Percentiles rank a stretch among this genome's conserved stretches.
Evolutionary conservation across 2,329 filamentous ascomycete species (phyloP).

Genomic region (Cladosporium cucumerinum): DNA sequence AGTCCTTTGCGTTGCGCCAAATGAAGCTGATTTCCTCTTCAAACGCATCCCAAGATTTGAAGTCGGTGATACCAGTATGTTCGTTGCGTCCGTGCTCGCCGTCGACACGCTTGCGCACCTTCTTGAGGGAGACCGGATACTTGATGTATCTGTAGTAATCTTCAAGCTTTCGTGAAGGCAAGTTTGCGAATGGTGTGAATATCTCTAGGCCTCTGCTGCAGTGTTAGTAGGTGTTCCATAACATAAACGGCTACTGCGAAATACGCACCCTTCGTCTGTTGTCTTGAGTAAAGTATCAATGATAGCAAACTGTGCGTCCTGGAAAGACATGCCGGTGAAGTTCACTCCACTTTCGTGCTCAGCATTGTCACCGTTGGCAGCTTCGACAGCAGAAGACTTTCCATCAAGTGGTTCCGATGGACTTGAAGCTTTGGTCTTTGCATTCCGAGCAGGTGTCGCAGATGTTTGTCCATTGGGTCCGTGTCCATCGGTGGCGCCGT

Average conservation of each 20-base stretch:
- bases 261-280: slow-evolving; percentile 61
- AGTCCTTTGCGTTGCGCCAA: slow-evolving; percentile 83
- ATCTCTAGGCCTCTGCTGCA: slow-evolving; percentile 59
- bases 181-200: slow-evolving; percentile 70
- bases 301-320: slow-evolving; percentile 83
- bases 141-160: slow-evolving; percentile 86
- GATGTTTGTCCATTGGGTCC: slow-evolving; percentile 6
- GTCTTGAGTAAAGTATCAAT: slow-evolving; percentile 68
- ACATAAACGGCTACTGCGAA: background rate
- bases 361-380: slow-evolving; percentile 22
- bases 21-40: slow-evolving; percentile 76
- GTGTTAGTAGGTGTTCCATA: slow-evolving; percentile 15
- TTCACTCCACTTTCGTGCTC: slow-evolving; percentile 32
- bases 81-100: slow-evolving; percentile 68
- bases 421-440: slow-evolving; percentile 18
- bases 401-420: slow-evolving; percentile 29
- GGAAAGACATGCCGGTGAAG: slow-evolving; percentile 72
- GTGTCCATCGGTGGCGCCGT: slow-evolving; percentile 28
- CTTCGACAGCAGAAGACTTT: slow-evolving; percentile 27
- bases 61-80: slow-evolving; percentile 60
- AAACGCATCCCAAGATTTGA: slow-evolving; percentile 78
- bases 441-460: slow-evolving; percentile 7
- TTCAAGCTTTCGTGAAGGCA: slow-evolving; percentile 70
- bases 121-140: slow-evolving; percentile 74
- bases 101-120: slow-evolving; percentile 71